These are phyloP conservation scores for Endogone sp. DNA, from an alignment of 192 early-diverging fungal genomes.

Conservation along the genomic window DNA sequence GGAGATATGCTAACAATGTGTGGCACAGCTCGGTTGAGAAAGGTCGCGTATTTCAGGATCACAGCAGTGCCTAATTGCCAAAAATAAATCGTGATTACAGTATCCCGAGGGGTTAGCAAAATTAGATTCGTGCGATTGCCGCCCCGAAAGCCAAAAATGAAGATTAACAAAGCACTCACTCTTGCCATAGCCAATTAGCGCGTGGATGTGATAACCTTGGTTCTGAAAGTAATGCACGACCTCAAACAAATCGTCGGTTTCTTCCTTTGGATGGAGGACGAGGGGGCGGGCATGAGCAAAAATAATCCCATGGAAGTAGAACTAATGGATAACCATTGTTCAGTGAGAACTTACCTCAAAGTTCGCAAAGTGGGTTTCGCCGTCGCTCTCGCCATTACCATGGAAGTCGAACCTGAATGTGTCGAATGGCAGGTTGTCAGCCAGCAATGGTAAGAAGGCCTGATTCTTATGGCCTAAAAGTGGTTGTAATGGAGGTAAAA, in stretches of 20 bases:
- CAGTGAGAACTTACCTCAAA: slow-evolving; percentile 1
- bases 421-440: slow-evolving; percentile 23
- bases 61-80: background rate
- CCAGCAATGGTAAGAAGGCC: slow-evolving; percentile 23
- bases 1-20: background rate
- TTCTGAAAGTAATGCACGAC: slow-evolving; percentile 15
- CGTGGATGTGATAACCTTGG: slow-evolving; percentile 25
- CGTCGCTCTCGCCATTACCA: slow-evolving; percentile 33
- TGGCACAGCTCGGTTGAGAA: background rate
- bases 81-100: too few relatives aligned
- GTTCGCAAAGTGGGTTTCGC: slow-evolving; percentile 22
- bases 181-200: slow-evolving; percentile 17
- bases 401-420: slow-evolving; percentile 33
- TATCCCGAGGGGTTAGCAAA: too few relatives aligned
- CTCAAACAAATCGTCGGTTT: background rate
- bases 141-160: too few relatives aligned
- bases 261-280: background rate
- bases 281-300: slow-evolving; percentile 5
- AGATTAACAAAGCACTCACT: background rate
- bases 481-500: too few relatives aligned
- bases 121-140: too few relatives aligned
- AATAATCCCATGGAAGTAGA: too few relatives aligned
- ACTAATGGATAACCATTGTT: too few relatives aligned
- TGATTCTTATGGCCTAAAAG: slow-evolving; percentile 36
- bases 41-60: background rate